Base-by-base conservation (phyloP, 768 basidiomycete species). In the Auricularia auricula-judae region DNA sequence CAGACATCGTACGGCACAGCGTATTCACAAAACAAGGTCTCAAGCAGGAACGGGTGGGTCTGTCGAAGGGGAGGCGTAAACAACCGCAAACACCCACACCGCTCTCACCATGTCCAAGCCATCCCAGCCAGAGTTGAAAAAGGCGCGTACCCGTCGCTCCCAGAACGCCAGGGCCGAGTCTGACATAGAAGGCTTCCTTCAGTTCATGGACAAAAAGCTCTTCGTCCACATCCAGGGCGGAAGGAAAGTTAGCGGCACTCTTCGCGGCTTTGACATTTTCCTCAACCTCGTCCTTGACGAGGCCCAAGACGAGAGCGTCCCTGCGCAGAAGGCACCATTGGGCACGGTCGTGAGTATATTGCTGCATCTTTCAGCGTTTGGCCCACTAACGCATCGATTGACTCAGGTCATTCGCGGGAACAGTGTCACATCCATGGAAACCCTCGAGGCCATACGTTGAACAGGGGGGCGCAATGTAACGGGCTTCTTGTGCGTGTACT, bases 121-220 rank as follows among this genome's bases (percentile, higher is more conserved):
- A 70, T 92, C 93, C 56, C 93, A 97, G 76, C 96, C 96, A 66
- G 96, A 98, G 75, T 83, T 98, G 66, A 98, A 97, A 84, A 98
- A 96, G 87, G 96, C 94, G n/a, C n/a, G 68, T 42, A 42, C 39
- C 39, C 39, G 39, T 65, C 11, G 63, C 11, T 62, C 43, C 51
- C 62, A 62, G 3, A 34, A 65, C 63, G 53, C 47, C 53, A 63
- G 36, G 23, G 33, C 10, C 62, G 2, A 60, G 8, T 11, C 63
- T 64, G 42, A 69, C 63, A 8, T 44, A n/a, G 10, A 53, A 47
- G 44, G 53, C 58, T 66, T 51, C 36, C 42, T 36, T 56, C 74
- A 98, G 91, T 99, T 97, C 74, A 98, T 99, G 95, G 97, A 99
- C 84, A 96, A 98, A 80, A 91, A 89, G 72, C 79, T 98, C 69